Conservation (phyloP, 345 rosid species). For the Brassica cretica region DNA sequence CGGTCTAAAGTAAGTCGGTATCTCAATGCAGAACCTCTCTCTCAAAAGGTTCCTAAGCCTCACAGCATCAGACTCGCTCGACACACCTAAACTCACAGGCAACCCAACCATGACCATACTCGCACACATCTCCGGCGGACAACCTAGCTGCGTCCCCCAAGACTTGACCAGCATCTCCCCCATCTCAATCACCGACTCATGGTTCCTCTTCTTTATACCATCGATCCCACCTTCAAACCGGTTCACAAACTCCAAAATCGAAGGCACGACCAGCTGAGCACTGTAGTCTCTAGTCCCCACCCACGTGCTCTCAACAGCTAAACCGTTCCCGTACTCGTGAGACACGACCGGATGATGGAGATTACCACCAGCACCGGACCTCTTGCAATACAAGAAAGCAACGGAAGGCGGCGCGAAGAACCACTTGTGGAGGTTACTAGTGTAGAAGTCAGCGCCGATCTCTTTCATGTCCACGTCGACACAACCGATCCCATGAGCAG, state of each 20-base stretch:
- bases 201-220: constrained; percentile 83
- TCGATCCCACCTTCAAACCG: constrained; percentile 83
- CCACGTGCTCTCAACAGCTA: constrained; percentile 90
- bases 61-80: constrained; percentile 52
- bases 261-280: constrained; percentile 80
- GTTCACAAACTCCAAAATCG: constrained; percentile 72
- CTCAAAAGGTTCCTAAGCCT: constrained; percentile 70
- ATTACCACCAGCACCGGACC: constrained; percentile 38
- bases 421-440: constrained; percentile 91
- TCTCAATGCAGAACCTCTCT: constrained; percentile 63
- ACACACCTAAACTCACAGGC: constrained; percentile 65
- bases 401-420: constrained; percentile 92
- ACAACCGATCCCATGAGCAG: constrained; percentile 91
- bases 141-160: constrained; percentile 89
- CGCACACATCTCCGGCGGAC: constrained; percentile 77
- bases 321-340: constrained; percentile 84
- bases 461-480: constrained; percentile 82
- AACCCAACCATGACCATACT: constrained; percentile 91
- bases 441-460: constrained; percentile 92
- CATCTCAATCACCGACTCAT: constrained; percentile 72
- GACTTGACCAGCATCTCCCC: constrained; percentile 77
- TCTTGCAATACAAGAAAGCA: constrained; percentile 81
- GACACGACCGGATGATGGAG: constrained; percentile 96
- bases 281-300: constrained; percentile 93
- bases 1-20: constrained; percentile 66